Evolutionary conservation across 805 yeast genomes (phyloP).

Genomic region (Candida qinlingensis): DNA sequence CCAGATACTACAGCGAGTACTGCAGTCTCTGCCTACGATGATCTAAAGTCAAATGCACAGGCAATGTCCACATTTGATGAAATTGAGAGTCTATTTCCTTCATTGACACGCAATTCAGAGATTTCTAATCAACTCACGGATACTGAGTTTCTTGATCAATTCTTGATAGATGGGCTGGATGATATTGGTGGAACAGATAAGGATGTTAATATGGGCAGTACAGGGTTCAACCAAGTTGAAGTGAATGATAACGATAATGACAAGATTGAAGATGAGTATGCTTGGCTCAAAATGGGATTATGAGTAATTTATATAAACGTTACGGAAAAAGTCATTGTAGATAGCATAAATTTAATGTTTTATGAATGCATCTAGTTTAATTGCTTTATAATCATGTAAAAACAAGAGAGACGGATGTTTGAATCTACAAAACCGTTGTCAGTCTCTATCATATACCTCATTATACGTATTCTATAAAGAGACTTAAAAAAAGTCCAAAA

Average conservation of each 20-base stretch:
- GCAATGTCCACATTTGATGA: slow-evolving; percentile 3
- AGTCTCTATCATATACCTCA: too few relatives aligned
- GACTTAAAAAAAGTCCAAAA: slow-evolving; percentile 3
- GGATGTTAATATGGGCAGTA: too few relatives aligned
- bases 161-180: not conserved
- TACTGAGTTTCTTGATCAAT: not conserved
- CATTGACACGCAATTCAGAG: slow-evolving; percentile 2
- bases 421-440: too few relatives aligned
- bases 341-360: not conserved
- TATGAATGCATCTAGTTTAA: too few relatives aligned
- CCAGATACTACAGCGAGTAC: too few relatives aligned
- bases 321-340: not conserved
- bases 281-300: slow-evolving; percentile 22
- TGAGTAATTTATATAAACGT: slow-evolving; percentile 1
- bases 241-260: too few relatives aligned
- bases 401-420: too few relatives aligned
- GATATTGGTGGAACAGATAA: too few relatives aligned
- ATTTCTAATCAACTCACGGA: not conserved
- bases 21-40: not conserved
- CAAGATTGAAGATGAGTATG: slow-evolving; percentile 12
- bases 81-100: not conserved
- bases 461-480: not conserved
- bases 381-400: too few relatives aligned
- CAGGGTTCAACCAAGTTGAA: too few relatives aligned
- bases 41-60: not conserved